These are phyloP conservation scores for Vigna unguiculata DNA, from an alignment of 306 rosid species.

Conservation along the genomic window DNA sequence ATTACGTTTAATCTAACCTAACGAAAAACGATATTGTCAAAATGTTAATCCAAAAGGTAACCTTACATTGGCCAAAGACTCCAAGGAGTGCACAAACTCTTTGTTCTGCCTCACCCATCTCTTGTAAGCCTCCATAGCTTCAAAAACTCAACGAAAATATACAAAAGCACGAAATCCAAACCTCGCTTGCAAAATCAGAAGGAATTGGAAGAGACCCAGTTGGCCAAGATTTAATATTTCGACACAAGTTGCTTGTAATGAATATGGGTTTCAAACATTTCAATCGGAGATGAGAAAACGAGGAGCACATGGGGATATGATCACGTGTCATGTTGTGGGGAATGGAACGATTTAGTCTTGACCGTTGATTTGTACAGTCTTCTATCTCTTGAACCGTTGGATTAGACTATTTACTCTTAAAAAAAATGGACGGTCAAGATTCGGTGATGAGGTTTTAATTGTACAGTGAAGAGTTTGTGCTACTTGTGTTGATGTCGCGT, in stretches of 20 bases:
- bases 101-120: constrained; percentile 90
- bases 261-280: constrained; percentile 39
- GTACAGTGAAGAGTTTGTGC: constrained; percentile 1
- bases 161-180: constrained; percentile 24
- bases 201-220: constrained; percentile 40
- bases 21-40: constrained; percentile 13
- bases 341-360: not conserved
- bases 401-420: not conserved
- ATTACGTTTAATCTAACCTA: constrained; percentile 13
- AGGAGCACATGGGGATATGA: not conserved
- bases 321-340: constrained; percentile 11
- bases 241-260: constrained; percentile 34
- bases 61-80: constrained; percentile 92
- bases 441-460: not conserved
- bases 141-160: constrained; percentile 37
- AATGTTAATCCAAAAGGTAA: constrained; percentile 17
- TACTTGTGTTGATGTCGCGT: constrained; percentile 18
- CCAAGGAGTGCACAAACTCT: constrained; percentile 83
- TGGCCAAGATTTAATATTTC: constrained; percentile 34
- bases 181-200: constrained; percentile 21
- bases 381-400: constrained; percentile 1
- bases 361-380: constrained; percentile 34
- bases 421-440: constrained; percentile 3
- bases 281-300: not conserved
- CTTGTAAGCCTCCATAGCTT: constrained; percentile 86